A percentile compares a stretch with the other conserved stretches of the same genome.
Evolutionary conservation across 1,139 yeast genomes (phyloP).

Genomic region (Candida mesenterica): DNA sequence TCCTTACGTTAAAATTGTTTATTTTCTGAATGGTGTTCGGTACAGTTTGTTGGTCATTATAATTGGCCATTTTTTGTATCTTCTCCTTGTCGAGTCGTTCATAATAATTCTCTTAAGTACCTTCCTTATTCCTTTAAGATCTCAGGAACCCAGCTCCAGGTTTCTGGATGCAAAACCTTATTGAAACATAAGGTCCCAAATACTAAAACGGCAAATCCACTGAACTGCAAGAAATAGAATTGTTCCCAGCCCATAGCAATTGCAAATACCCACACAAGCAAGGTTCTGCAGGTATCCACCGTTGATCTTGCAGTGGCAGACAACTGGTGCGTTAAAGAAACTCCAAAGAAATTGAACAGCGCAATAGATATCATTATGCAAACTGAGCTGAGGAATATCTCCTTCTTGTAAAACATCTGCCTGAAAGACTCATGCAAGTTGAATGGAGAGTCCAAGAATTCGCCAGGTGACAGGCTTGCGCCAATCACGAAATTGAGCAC

Average conservation of each 20-base stretch:
- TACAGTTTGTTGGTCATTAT: too few species aligned
- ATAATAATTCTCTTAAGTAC: neutral
- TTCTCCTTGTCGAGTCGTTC: too few species aligned
- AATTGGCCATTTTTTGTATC: too few species aligned
- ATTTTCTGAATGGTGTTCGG: too few species aligned
- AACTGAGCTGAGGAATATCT: constrained; percentile 52
- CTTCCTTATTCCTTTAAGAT: neutral
- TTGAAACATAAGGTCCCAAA: constrained; percentile 76
- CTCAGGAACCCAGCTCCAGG: constrained; percentile 46
- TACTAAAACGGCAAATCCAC: constrained; percentile 65
- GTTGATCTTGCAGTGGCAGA: constrained; percentile 82
- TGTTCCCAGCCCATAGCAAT: constrained; percentile 75
- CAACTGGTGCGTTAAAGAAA: constrained; percentile 61
- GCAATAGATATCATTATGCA: constrained; percentile 73
- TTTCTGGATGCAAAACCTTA: constrained; percentile 56
- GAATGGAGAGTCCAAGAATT: constrained; percentile 50
- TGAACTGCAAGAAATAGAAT: constrained; percentile 57
- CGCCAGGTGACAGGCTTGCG: constrained; percentile 23
- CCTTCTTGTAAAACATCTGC: constrained; percentile 45
- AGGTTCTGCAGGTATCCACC: constrained; percentile 74
- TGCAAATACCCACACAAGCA: constrained; percentile 77
- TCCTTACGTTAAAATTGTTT: too few species aligned
- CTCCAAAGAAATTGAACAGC: constrained; percentile 71
- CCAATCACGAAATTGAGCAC: constrained; percentile 45
- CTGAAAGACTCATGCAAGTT: constrained; percentile 52